These are phyloP conservation scores for Wallacemonas sp. DNA, from an alignment of 208 protist genomes.

Conservation along the genomic window DNA sequence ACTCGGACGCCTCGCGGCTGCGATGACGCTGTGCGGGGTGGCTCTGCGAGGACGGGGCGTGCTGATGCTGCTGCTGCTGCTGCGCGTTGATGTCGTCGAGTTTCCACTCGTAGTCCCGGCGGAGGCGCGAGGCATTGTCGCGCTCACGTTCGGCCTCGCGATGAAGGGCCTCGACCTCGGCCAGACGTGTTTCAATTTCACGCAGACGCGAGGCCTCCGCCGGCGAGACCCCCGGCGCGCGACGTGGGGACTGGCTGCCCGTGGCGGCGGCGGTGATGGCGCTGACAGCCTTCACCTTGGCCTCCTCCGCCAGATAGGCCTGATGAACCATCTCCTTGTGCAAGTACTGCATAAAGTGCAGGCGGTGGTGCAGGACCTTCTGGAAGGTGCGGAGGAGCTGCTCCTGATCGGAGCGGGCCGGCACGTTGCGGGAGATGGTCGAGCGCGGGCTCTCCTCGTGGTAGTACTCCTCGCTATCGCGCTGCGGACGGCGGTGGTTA, in stretches of 20 bases:
- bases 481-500: background rate
- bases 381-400: slow-evolving; percentile 58
- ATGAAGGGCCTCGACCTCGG: slow-evolving; percentile 69
- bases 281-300: slow-evolving; percentile 44
- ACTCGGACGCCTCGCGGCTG: slow-evolving; percentile 32
- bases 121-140: slow-evolving; percentile 53
- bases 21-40: background rate
- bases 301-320: slow-evolving; percentile 76
- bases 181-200: slow-evolving; percentile 76
- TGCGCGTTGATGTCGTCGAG: slow-evolving; percentile 38
- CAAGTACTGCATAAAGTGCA: slow-evolving; percentile 85
- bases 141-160: slow-evolving; percentile 62
- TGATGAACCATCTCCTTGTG: slow-evolving; percentile 87
- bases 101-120: slow-evolving; percentile 62
- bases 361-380: slow-evolving; percentile 79
- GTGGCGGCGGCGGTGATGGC: slow-evolving; percentile 20
- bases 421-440: slow-evolving; percentile 20
- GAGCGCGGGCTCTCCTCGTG: slow-evolving; percentile 33
- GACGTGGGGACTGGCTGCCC: slow-evolving; percentile 23
- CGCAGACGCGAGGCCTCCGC: slow-evolving; percentile 50
- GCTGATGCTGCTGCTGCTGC: slow-evolving; percentile 12
- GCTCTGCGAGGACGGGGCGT: slow-evolving; percentile 4
- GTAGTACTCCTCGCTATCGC: slow-evolving; percentile 22
- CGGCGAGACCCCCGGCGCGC: slow-evolving; percentile 20
- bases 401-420: slow-evolving; percentile 37